Conservation (phyloP, 148 eudicot genomes). For the Chenopodium berlandieri region DNA sequence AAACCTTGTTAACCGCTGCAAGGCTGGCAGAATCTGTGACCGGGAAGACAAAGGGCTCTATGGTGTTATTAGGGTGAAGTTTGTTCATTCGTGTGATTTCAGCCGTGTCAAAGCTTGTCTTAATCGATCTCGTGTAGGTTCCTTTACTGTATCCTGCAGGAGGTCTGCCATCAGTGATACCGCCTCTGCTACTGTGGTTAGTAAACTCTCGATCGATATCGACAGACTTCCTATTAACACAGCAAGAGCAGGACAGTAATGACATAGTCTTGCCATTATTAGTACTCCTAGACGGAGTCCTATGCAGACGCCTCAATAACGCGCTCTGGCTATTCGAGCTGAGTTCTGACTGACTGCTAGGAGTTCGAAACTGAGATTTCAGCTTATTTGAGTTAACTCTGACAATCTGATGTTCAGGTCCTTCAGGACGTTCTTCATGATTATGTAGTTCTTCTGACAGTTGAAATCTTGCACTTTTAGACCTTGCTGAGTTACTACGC, state of each 20-base stretch:
- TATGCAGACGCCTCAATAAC: conserved; percentile 31
- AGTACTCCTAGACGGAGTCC: conserved; percentile 20
- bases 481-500: conserved; percentile 17
- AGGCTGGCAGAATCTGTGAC: not conserved
- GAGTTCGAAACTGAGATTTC: conserved; percentile 35
- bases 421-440: not conserved
- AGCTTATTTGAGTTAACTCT: not conserved
- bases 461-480: conserved; percentile 7
- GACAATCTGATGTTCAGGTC: not conserved
- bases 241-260: conserved; percentile 52
- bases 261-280: conserved; percentile 20
- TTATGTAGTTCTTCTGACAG: not conserved
- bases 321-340: conserved; percentile 68
- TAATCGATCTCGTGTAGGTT: conserved; percentile 1
- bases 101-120: conserved; percentile 23
- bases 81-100: conserved; percentile 24
- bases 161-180: not conserved
- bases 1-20: not conserved
- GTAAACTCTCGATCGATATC: conserved; percentile 25
- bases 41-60: conserved; percentile 9
- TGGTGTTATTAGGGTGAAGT: conserved; percentile 9
- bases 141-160: not conserved
- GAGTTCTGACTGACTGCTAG: conserved; percentile 55
- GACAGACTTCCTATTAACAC: conserved; percentile 44
- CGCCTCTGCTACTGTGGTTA: not conserved